Conservation (phyloP, 1,284 basidiomycete genomes). For the Cryptococcus deneoformans region DNA sequence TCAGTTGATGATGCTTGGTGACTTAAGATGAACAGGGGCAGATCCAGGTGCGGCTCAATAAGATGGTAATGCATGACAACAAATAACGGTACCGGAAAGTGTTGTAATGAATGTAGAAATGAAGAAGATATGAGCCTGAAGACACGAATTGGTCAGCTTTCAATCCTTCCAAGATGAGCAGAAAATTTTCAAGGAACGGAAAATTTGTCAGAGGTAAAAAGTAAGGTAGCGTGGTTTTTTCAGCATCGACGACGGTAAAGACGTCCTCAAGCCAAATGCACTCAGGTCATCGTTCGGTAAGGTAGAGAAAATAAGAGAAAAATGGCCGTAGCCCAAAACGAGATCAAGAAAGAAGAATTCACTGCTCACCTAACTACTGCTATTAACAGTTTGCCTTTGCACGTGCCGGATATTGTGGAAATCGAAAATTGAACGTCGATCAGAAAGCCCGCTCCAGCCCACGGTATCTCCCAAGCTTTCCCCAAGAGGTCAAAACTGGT, state of each 20-base stretch:
- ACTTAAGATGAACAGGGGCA: no score
- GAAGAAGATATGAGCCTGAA: no score
- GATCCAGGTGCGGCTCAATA: no score
- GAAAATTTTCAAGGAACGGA: constrained; percentile 2
- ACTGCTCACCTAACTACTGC: constrained; percentile 33
- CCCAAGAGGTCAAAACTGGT: constrained; percentile 21
- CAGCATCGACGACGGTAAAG: constrained; percentile 35
- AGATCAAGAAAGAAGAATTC: constrained; percentile 14
- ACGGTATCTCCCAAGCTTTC: constrained; percentile 26
- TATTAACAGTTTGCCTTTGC: background rate
- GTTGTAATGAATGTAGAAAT: no score
- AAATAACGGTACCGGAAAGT: no score
- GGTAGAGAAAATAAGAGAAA: constrained; percentile 8
- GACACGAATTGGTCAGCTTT: no score
- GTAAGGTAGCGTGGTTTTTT: constrained; percentile 50
- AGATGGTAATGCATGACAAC: no score
- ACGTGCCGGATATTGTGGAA: background rate
- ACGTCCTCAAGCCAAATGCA: constrained; percentile 51
- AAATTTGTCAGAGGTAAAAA: constrained; percentile 34
- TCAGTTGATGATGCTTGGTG: no score
- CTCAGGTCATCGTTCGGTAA: constrained; percentile 44
- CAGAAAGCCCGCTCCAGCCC: constrained; percentile 49
- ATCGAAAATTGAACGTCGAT: constrained; percentile 34
- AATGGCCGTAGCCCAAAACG: constrained; percentile 1
- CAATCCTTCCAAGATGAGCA: no score